Conservation (phyloP, 139 green algal genomes). For the Desmodesmus armatus region DNA sequence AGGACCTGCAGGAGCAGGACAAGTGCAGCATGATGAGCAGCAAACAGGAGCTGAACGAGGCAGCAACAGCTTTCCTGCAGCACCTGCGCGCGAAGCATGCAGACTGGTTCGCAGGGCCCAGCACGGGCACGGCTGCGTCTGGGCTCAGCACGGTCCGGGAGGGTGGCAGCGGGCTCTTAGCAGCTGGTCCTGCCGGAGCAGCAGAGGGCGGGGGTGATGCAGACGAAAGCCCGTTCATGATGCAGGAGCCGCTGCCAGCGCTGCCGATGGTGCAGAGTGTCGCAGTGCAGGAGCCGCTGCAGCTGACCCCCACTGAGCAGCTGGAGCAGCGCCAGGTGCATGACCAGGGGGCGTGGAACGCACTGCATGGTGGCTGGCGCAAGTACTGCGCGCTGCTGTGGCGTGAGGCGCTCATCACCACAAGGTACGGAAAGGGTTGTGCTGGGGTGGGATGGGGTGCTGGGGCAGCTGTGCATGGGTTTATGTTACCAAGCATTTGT, state of each 20-base stretch:
- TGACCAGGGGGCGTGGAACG: neutral
- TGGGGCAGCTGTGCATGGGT: too few relatives aligned
- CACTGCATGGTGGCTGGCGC: neutral
- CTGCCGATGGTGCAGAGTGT: neutral
- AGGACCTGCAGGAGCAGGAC: neutral
- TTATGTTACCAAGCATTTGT: too few relatives aligned
- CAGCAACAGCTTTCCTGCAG: constrained; percentile 5
- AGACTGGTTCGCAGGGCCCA: constrained; percentile 21
- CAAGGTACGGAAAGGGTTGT: constrained; percentile 39
- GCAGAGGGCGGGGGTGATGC: too few relatives aligned
- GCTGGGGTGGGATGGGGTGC: too few relatives aligned
- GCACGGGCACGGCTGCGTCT: too few relatives aligned
- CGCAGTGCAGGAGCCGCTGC: neutral
- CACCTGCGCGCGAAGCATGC: constrained; percentile 15
- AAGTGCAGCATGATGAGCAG: constrained; percentile 22
- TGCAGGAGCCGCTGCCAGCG: too few relatives aligned
- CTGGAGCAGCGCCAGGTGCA: neutral
- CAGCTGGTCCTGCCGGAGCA: too few relatives aligned
- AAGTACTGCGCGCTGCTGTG: constrained; percentile 51
- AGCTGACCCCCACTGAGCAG: neutral
- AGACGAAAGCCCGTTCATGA: too few relatives aligned
- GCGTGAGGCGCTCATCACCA: constrained; percentile 47
- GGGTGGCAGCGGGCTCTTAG: too few relatives aligned
- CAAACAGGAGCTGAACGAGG: constrained; percentile 34
- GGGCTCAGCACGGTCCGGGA: too few relatives aligned